These are phyloP conservation scores for Nicotiana noctiflora DNA, from an alignment of 257 asterid species.

Conservation along the genomic window DNA sequence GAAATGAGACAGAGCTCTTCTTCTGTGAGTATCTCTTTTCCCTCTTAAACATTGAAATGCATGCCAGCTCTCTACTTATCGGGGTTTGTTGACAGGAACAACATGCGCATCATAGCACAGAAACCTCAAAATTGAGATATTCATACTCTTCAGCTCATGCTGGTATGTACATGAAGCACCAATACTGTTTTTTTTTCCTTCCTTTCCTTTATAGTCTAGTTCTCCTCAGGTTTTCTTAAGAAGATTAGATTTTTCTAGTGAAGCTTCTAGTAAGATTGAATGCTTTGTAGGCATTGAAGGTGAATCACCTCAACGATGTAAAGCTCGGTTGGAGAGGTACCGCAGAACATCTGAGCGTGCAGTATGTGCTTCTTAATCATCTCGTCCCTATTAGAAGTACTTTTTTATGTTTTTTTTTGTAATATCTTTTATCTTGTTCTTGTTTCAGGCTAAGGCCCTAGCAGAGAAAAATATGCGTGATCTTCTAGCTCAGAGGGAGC, in stretches of 20 bases:
- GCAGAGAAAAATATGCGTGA: slow-evolving; percentile 96
- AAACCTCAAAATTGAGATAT: slow-evolving; percentile 36
- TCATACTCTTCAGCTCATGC: slow-evolving; percentile 40
- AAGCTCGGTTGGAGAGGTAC: slow-evolving; percentile 90
- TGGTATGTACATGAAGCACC: slow-evolving; percentile 41
- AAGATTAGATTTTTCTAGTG: background rate
- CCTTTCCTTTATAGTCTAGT: background rate
- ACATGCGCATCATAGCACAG: slow-evolving; percentile 39
- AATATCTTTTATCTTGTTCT: slow-evolving; percentile 11
- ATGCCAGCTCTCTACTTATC: slow-evolving; percentile 16
- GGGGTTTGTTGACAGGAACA: slow-evolving; percentile 24
- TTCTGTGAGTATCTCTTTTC: slow-evolving; percentile 55
- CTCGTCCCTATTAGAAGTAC: background rate
- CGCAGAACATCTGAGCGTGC: slow-evolving; percentile 93
- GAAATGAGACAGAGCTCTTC: slow-evolving; percentile 51
- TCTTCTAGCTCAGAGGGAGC: slow-evolving; percentile 80
- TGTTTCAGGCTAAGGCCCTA: slow-evolving; percentile 82
- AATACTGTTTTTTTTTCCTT: background rate
- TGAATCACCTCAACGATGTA: slow-evolving; percentile 83
- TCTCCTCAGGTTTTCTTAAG: background rate
- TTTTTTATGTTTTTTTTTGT: background rate
- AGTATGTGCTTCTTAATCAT: slow-evolving; percentile 41
- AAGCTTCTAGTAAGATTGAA: slow-evolving; percentile 15
- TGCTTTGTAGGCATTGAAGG: slow-evolving; percentile 61
- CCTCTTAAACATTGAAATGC: slow-evolving; percentile 14